Conservation (phyloP, 2,329 filamentous ascomycete species). For the Hypoxylon rubiginosum region DNA sequence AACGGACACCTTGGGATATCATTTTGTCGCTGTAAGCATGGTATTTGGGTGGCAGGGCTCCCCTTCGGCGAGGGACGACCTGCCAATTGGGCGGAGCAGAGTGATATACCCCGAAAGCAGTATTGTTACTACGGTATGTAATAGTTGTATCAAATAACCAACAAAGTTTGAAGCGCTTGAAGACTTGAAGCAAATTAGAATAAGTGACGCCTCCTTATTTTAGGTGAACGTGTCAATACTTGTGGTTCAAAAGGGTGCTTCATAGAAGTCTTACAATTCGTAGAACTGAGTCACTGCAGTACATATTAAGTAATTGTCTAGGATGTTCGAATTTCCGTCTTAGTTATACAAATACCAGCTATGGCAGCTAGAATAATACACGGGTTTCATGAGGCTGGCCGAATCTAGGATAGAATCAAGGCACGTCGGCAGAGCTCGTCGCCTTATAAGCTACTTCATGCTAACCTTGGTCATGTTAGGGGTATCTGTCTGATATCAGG, state of each 20-base stretch:
- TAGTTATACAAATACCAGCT: no score
- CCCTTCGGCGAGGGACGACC: conserved; percentile 12
- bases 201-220: not conserved
- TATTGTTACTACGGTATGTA: conserved; percentile 27
- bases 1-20: conserved; percentile 22
- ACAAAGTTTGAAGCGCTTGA: conserved; percentile 6
- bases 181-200: not conserved
- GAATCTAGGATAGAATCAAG: no score
- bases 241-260: no score
- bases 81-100: conserved; percentile 16
- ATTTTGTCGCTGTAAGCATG: conserved; percentile 22
- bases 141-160: conserved; percentile 22
- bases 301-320: not conserved
- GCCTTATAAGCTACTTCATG: no score
- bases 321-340: not conserved
- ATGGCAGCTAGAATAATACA: no score
- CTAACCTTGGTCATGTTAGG: no score
- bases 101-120: conserved; percentile 33
- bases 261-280: not conserved
- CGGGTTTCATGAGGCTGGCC: no score
- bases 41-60: conserved; percentile 30
- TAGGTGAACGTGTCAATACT: not conserved
- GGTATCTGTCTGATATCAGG: no score
- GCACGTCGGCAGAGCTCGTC: no score
- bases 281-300: not conserved